Conservation (phyloP, 129 eudicot species). For the Escallonia rubra region DNA sequence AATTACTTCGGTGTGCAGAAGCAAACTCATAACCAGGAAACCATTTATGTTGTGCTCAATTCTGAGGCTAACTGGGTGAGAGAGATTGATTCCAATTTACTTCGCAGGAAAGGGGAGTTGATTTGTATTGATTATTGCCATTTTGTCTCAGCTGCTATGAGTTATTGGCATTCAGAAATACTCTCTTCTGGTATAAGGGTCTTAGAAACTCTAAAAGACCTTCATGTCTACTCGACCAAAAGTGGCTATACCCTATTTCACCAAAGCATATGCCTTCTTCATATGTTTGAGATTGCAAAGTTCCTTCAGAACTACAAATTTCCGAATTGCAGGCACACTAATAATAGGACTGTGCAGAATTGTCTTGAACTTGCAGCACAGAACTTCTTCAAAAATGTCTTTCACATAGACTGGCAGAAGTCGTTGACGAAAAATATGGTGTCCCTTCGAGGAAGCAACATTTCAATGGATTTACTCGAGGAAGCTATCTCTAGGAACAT, state of each 20-base stretch:
- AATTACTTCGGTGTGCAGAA: constrained; percentile 58
- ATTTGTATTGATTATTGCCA: constrained; percentile 10
- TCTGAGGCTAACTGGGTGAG: constrained; percentile 55
- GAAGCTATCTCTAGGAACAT: constrained; percentile 29
- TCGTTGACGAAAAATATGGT: constrained; percentile 39
- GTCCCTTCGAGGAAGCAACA: constrained; percentile 23
- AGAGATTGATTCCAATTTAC: constrained; percentile 13
- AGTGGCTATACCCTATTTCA: constrained; percentile 16
- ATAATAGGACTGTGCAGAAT: neutral
- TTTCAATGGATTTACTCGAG: constrained; percentile 29
- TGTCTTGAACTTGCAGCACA: constrained; percentile 1
- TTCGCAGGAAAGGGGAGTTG: constrained; percentile 17
- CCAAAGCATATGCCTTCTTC: constrained; percentile 22
- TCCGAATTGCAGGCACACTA: neutral
- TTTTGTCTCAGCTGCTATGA: constrained; percentile 23
- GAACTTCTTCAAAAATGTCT: constrained; percentile 22
- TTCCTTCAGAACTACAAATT: constrained; percentile 22
- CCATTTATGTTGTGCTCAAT: constrained; percentile 24
- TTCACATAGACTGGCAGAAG: constrained; percentile 35
- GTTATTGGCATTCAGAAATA: constrained; percentile 38
- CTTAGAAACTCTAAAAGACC: constrained; percentile 26
- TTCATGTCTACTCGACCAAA: constrained; percentile 13
- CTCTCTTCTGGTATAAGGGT: constrained; percentile 42
- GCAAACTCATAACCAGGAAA: constrained; percentile 3
- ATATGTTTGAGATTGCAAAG: constrained; percentile 30